Evolutionary conservation across 176 grass and related monocot species (phyloP).

Genomic region (Poa pratensis): DNA sequence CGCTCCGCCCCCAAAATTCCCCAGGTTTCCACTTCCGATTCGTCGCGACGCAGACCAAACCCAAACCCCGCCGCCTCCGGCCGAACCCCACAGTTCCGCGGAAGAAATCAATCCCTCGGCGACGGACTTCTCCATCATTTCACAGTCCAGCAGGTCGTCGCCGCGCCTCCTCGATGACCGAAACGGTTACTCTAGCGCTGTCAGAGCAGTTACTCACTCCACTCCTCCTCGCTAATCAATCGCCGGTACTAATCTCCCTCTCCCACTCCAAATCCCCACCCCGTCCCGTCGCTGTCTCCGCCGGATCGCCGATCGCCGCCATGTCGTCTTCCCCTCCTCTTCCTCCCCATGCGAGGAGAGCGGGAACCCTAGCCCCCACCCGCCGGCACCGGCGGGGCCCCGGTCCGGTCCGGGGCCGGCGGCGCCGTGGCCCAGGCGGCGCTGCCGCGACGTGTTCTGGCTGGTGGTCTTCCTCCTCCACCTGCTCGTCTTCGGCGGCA

Average conservation of each 20-base stretch:
- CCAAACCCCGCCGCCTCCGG: background rate
- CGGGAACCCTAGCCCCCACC: conserved; percentile 48
- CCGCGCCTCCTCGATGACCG: conserved; percentile 27
- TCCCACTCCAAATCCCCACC: background rate
- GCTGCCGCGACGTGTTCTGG: conserved; percentile 95
- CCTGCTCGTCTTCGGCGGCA: conserved; percentile 69
- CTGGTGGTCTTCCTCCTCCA: conserved; percentile 84
- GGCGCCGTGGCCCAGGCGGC: conserved; percentile 51
- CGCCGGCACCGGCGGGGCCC: background rate
- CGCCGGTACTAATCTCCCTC: conserved; percentile 1
- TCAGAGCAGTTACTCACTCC: too few species aligned
- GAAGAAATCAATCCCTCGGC: background rate
- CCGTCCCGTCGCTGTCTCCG: background rate
- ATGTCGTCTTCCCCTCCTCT: conserved; percentile 40
- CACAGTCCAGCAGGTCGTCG: conserved; percentile 20
- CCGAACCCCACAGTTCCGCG: background rate
- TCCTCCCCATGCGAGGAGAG: conserved; percentile 22
- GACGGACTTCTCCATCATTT: conserved; percentile 39
- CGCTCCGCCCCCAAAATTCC: conserved; percentile 25
- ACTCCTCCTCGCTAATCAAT: background rate
- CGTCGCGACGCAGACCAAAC: conserved; percentile 31
- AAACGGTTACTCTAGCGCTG: conserved; percentile 22
- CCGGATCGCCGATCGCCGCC: conserved; percentile 35
- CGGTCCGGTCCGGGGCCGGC: background rate
- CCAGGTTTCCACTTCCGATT: conserved; percentile 13